These are phyloP conservation scores for Antrodiella citrinella DNA, from an alignment of 768 basidiomycete species.

Conservation along the genomic window DNA sequence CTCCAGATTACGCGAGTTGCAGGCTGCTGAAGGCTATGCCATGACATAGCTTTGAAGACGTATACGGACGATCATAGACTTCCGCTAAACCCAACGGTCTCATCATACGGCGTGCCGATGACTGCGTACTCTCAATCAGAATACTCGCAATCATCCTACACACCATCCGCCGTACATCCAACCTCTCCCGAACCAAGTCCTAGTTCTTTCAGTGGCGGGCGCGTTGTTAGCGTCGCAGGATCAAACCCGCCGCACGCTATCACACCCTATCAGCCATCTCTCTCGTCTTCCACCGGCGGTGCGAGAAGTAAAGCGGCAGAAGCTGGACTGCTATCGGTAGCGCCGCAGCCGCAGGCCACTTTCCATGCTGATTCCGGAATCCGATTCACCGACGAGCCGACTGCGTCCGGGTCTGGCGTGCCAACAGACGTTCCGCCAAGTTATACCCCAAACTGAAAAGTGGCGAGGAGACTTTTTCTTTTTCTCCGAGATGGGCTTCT, in stretches of 20 bases:
- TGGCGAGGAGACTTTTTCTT: too few relatives aligned
- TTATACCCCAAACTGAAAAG: not conserved
- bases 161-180: not conserved
- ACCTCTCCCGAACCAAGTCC: too few relatives aligned
- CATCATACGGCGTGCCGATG: not conserved
- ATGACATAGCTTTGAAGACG: too few relatives aligned
- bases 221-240: not conserved
- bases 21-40: too few relatives aligned
- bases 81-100: too few relatives aligned
- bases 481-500: too few relatives aligned
- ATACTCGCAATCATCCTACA: not conserved
- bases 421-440: not conserved
- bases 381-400: conserved; percentile 7
- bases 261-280: conserved; percentile 5
- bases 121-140: not conserved
- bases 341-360: conserved; percentile 6
- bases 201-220: too few relatives aligned
- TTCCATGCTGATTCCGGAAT: conserved; percentile 15
- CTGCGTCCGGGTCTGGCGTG: conserved; percentile 5
- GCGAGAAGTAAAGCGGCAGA: conserved; percentile 14
- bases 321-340: conserved; percentile 12
- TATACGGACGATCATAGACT: too few relatives aligned
- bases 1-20: too few relatives aligned
- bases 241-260: not conserved
- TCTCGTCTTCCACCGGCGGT: conserved; percentile 3